Base-by-base conservation (phyloP, 768 basidiomycete species). In the Solioccasus polychromus region DNA sequence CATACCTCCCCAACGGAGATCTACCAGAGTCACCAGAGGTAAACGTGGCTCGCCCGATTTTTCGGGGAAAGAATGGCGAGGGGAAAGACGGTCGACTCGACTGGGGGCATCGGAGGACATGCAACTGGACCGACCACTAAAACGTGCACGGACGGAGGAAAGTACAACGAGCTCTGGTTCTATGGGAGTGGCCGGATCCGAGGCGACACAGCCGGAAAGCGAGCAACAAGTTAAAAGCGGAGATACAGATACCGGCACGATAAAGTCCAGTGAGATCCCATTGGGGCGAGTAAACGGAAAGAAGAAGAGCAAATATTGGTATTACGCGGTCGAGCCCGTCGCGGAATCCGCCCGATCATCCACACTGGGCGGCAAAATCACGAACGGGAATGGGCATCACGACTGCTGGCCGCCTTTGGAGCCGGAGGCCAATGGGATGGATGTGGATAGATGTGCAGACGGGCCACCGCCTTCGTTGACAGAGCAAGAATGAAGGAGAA, bases 281-380 rank as follows among this genome's bases (percentile, higher is more conserved):
- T 52, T 88, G 60, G 88, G 88, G 47, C 77, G 83, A 48, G 73
- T 88, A 19, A 80, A 78, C 26, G 88, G 88, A 50, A 88, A 84
- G 71, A 91, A 88, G 70, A 82, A 77, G 64, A 91, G 89, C 59
- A 90, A 86, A 58, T 91, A 83, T 62, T 90, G 89, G 88, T 84
- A 85, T 35, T 92, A 92, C 52, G 89, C 89, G 17, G 86, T 92
- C 20, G 89, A 92, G 55, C 85, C 88, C 1, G 57, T 77, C 35
- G 64, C 75, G 8, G 70, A 67, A 20, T 52, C 68, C 11, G 15
- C 54, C 28, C 47, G 35, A 20, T 54, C 56, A 39, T 44, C 52
- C 15, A 35, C 37, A 20, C 43, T 18, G 25, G 55, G 41, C 19
- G 38, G 47, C 47, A 52, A 51, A 39, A 39, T 51, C 5, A 36